Evolutionary conservation across 495 filamentous ascomycete genomes (phyloP).

Genomic region (Neurospora sp.): DNA sequence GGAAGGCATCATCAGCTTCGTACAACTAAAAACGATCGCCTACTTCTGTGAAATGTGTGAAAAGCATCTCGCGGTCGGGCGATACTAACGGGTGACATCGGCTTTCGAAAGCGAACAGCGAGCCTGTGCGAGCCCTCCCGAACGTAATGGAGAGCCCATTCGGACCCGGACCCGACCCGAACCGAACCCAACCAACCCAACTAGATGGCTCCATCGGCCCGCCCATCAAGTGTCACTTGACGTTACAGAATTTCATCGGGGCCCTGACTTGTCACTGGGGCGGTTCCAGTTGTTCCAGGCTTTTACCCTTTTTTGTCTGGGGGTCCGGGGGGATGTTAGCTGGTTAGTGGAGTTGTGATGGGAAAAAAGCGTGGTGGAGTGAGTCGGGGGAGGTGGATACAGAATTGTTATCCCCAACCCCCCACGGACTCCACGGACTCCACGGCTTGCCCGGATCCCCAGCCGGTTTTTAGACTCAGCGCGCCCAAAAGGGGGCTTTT

Average conservation of each 20-base stretch:
- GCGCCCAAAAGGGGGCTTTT: too few species aligned
- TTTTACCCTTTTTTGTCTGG: not conserved
- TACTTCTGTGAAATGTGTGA: not conserved
- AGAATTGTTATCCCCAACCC: not conserved
- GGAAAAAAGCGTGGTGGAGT: not conserved
- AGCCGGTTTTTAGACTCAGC: not conserved
- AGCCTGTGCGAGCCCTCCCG: not conserved
- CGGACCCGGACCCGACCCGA: not conserved
- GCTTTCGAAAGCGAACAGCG: not conserved
- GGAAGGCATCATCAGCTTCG: not conserved
- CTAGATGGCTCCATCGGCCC: not conserved
- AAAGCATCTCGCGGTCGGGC: not conserved
- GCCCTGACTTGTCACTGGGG: not conserved
- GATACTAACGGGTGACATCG: not conserved
- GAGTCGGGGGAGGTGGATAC: not conserved
- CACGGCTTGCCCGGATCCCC: not conserved
- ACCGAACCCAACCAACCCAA: not conserved
- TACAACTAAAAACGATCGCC: not conserved
- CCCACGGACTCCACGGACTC: not conserved
- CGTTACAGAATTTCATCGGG: not conserved
- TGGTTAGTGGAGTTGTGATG: not conserved
- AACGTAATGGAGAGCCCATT: not conserved
- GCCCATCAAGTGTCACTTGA: not conserved
- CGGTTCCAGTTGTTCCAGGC: not conserved
- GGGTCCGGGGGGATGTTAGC: not conserved